phyloP scores from a whole-genome alignment of 2,329 filamentous ascomycete genomes.

The Scedosporium minutisporum region DNA sequence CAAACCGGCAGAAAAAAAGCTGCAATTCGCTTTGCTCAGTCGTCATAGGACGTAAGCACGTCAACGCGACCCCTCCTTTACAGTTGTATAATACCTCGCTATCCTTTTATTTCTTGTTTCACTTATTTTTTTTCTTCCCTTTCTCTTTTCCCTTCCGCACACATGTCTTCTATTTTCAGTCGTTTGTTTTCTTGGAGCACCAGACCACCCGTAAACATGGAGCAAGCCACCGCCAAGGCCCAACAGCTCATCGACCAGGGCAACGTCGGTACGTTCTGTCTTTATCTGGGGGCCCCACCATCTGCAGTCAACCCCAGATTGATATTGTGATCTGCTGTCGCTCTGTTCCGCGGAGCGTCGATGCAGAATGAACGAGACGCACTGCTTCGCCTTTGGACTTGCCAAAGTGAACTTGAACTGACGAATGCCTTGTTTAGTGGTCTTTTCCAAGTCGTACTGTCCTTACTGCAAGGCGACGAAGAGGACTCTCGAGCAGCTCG shows the following conservation, averaged over 20 bases:
- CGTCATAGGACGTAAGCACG: background rate
- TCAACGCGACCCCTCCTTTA: constrained; percentile 1
- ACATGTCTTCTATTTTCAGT: constrained; percentile 2
- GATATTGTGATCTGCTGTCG: no score
- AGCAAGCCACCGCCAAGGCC: constrained; percentile 73
- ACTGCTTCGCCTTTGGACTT: background rate
- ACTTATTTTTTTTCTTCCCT: background rate
- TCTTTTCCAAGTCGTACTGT: constrained; percentile 97
- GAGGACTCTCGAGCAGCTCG: constrained; percentile 56
- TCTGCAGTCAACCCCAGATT: no score
- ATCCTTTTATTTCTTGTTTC: background rate
- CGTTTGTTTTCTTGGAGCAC: constrained; percentile 19
- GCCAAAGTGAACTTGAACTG: background rate
- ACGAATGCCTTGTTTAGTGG: constrained; percentile 41
- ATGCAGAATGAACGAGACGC: no score
- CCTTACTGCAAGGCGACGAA: constrained; percentile 83
- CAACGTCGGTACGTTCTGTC: constrained; percentile 52
- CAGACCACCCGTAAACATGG: constrained; percentile 60
- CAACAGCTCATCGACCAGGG: constrained; percentile 84
- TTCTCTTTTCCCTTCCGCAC: background rate
- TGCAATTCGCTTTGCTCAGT: background rate
- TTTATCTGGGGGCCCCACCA: constrained; percentile 17
- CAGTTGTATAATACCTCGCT: background rate
- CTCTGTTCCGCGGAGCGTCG: no score
- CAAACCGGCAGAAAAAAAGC: background rate